A percentile compares a stretch with the other conserved stretches of the same genome.
Evolutionary conservation across 805 yeast genomes (phyloP).

Genomic region (Starmerella potacharoeniae): DNA sequence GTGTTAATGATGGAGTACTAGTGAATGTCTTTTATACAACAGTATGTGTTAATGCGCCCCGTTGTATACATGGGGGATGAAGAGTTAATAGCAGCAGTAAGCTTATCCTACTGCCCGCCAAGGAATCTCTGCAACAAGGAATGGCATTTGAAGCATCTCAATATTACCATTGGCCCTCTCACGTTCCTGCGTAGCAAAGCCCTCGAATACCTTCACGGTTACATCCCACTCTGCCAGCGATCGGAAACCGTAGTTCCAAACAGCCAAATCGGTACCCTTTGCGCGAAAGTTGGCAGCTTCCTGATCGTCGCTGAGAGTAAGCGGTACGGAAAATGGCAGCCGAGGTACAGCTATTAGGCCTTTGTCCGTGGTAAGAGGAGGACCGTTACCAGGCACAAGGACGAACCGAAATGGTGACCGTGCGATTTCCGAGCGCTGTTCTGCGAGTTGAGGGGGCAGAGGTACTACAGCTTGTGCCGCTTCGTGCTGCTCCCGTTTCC

Average conservation of each 20-base stretch:
- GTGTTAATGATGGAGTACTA: neutral
- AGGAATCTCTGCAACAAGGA: constrained; percentile 29
- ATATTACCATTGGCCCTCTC: constrained; percentile 25
- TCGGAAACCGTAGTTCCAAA: constrained; percentile 33
- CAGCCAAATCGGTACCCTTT: constrained; percentile 17
- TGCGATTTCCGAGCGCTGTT: constrained; percentile 25
- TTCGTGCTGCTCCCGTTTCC: constrained; percentile 1
- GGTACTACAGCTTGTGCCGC: neutral
- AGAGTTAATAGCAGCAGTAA: neutral
- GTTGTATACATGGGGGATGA: neutral
- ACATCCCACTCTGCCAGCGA: constrained; percentile 33
- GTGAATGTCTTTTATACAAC: neutral
- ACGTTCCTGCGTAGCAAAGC: constrained; percentile 25
- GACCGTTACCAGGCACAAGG: constrained; percentile 16
- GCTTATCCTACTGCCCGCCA: neutral
- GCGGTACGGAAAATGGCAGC: constrained; percentile 17
- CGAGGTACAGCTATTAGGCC: constrained; percentile 11
- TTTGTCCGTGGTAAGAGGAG: neutral
- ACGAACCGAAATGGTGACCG: constrained; percentile 26
- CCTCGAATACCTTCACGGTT: constrained; percentile 30
- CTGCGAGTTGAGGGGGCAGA: constrained; percentile 18
- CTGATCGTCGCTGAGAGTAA: neutral
- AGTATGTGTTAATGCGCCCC: neutral
- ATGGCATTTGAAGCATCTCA: constrained; percentile 25
- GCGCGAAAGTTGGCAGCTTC: neutral